Base-by-base conservation (phyloP, 352 stramenopile genomes). In the Phytopythium chamaehyphon region DNA sequence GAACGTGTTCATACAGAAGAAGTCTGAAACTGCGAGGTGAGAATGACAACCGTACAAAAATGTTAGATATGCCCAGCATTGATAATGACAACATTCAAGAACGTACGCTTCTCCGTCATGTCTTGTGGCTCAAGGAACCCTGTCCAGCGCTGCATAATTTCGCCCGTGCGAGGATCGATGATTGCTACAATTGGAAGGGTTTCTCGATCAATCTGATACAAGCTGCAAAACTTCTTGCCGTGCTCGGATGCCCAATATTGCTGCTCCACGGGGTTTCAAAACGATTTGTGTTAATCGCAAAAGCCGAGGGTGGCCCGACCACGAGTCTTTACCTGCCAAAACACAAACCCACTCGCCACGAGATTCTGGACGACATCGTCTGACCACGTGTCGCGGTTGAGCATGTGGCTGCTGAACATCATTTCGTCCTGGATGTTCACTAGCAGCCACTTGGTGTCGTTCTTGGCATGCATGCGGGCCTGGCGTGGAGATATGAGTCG, bases 301-400 rank as follows among this genome's bases (percentile, higher is more conserved):
- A 33, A 10, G 28, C 28, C 9, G 28, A 9, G n/a, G n/a, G n/a
- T n/a, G n/a, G n/a, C n/a, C 9, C 28, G 28, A 10, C 28, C 28
- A 33, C 5, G 28, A 33, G 5, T 33, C 28, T 9, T 33, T 54
- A 90, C 79, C 77, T 94, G 92, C 94, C 94, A 98, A 68, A 98
- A 97, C 26, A 98, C 83, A 65, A 97, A 98, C 16, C 88, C 85
- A 54, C 95, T 96, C 44, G 84, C 77, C 40, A 98, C 83, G 4
- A 98, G 64, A 64, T 97, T 98, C 66, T 98, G 82, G 28, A 95
- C 92, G 2, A 97, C 84, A 59, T 98, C 94, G 66, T 98, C 88
- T 49, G 86, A 79, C 94, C 94, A 98, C 43, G 96, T 96, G 73
- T 98, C 94, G 18, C 94, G 76, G 69, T 98, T 98, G 22, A 98